These are phyloP conservation scores for Voacanga thouarsii DNA, from an alignment of 257 asterid species.

Conservation along the genomic window DNA sequence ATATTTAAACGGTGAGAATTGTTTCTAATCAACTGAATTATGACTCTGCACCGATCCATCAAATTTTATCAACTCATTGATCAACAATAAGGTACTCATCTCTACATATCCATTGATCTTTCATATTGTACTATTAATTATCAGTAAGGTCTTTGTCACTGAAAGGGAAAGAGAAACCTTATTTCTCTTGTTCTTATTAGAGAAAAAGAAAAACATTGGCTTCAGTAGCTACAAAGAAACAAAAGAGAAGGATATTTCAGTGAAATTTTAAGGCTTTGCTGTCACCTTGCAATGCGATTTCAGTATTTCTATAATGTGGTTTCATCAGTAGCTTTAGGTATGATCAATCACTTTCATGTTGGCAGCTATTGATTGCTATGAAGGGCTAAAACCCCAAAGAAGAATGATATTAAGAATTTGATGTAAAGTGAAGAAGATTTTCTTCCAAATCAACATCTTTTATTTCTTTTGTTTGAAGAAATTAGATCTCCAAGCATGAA, in stretches of 20 bases:
- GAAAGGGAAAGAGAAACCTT: neutral
- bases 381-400: neutral
- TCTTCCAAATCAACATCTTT: neutral
- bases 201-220: neutral
- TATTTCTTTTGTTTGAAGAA: neutral
- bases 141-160: neutral
- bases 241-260: neutral
- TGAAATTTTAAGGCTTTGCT: neutral
- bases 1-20: too few species aligned
- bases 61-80: neutral
- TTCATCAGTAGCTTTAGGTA: neutral
- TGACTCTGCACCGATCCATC: neutral
- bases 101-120: neutral
- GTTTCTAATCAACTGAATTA: too few species aligned
- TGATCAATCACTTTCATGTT: neutral
- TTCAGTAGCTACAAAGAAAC: neutral
- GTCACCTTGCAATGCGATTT: neutral
- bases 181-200: neutral
- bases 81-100: neutral
- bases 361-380: neutral
- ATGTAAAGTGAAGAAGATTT: neutral
- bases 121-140: neutral
- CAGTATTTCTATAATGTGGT: neutral
- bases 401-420: neutral
- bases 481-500: neutral